Evolutionary conservation across 176 grass and related monocot species (phyloP).

Genomic region (Triticum turgidum): DNA sequence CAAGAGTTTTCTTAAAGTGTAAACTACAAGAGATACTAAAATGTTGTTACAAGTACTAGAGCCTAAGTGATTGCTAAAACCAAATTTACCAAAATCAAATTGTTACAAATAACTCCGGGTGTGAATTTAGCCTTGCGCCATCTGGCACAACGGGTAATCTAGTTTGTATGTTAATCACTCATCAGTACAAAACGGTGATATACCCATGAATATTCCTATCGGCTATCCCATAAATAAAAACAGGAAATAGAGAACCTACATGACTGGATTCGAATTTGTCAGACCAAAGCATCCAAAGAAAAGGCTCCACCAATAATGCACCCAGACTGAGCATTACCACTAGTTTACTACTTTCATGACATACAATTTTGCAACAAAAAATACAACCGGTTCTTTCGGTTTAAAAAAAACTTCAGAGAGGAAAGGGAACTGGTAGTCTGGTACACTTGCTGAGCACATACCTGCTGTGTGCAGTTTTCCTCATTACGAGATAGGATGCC

Average conservation of each 20-base stretch:
- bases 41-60: no score
- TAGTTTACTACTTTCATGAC: slow-evolving; percentile 4
- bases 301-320: background rate
- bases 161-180: background rate
- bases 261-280: slow-evolving; percentile 12
- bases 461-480: slow-evolving; percentile 32
- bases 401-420: slow-evolving; percentile 7
- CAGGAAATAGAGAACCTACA: background rate
- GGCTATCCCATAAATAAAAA: background rate
- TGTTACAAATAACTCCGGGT: no score
- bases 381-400: background rate
- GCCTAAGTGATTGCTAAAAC: no score
- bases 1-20: no score
- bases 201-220: background rate
- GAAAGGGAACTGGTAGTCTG: slow-evolving; percentile 15
- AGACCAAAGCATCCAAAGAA: background rate
- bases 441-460: slow-evolving; percentile 30
- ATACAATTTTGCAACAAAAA: slow-evolving; percentile 22
- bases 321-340: background rate
- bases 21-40: no score
- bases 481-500: slow-evolving; percentile 23
- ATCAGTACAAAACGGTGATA: background rate
- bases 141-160: no score
- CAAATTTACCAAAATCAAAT: no score
- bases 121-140: no score